These are phyloP conservation scores for Xylariales sp. DNA, from an alignment of 2,329 filamentous ascomycete genomes.

Conservation along the genomic window DNA sequence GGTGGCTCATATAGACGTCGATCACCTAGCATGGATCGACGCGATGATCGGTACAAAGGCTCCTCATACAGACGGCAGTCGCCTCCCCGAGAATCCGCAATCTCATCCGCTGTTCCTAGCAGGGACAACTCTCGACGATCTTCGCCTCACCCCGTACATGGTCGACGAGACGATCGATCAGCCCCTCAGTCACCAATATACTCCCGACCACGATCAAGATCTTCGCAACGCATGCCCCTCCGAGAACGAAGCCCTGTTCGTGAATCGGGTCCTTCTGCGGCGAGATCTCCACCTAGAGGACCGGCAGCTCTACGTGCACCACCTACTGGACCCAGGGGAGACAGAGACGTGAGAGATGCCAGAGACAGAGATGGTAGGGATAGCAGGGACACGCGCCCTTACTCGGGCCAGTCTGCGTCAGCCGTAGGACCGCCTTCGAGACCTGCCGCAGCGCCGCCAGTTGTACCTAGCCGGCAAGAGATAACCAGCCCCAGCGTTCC, in stretches of 20 bases:
- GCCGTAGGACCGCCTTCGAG: conserved; percentile 28
- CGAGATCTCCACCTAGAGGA: conserved; percentile 48
- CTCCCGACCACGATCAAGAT: conserved; percentile 24
- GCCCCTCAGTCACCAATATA: conserved; percentile 36
- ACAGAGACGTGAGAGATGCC: conserved; percentile 11
- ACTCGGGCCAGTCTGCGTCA: conserved; percentile 20
- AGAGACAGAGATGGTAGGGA: conserved; percentile 18
- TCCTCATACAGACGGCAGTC: conserved; percentile 40
- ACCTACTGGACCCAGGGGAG: conserved; percentile 37
- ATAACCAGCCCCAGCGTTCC: conserved; percentile 43
- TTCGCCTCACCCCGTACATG: conserved; percentile 46
- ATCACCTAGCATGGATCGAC: conserved; percentile 46
- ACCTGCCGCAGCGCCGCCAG: conserved; percentile 18
- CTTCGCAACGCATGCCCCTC: conserved; percentile 19
- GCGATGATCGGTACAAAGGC: conserved; percentile 38
- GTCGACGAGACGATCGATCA: conserved; percentile 42
- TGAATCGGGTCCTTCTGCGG: conserved; percentile 15
- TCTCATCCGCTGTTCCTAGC: conserved; percentile 47
- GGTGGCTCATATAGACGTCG: conserved; percentile 47
- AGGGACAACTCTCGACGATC: conserved; percentile 46
- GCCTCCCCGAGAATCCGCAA: conserved; percentile 43
- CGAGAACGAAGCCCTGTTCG: conserved; percentile 22
- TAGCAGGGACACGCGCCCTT: conserved; percentile 34
- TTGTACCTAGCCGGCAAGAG: conserved; percentile 27
- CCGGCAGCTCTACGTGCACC: conserved; percentile 49